phyloP scores from a whole-genome alignment of 2,329 filamentous ascomycete genomes.

The Xylaria sp. region DNA sequence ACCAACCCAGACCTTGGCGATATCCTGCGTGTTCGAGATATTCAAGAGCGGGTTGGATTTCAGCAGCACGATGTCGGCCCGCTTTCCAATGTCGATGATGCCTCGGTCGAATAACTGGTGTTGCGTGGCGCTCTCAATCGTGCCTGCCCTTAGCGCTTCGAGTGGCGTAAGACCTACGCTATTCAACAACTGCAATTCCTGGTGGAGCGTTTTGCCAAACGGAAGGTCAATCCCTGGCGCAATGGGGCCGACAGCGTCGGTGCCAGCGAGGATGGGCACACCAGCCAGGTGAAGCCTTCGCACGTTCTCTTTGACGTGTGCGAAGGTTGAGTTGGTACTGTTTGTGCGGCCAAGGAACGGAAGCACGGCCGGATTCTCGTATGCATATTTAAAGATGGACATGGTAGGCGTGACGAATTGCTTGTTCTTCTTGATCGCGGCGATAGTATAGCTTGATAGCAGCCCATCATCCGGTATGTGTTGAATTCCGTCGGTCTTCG shows the following conservation, averaged over 20 bases:
- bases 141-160: conserved; percentile 46
- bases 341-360: conserved; percentile 38
- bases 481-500: conserved; percentile 41
- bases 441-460: conserved; percentile 30
- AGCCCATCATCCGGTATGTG: conserved; percentile 44
- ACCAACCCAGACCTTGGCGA: conserved; percentile 45
- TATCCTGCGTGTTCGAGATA: conserved; percentile 45
- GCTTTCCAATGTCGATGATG: conserved; percentile 41
- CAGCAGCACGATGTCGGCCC: conserved; percentile 48
- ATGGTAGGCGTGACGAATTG: conserved; percentile 44
- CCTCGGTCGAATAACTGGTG: conserved; percentile 46
- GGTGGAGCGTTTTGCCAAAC: conserved; percentile 43
- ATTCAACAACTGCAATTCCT: conserved; percentile 46
- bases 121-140: conserved; percentile 38
- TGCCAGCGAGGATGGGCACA: conserved; percentile 49
- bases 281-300: conserved; percentile 43
- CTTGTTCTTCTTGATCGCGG: conserved; percentile 36
- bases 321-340: conserved; percentile 36
- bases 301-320: conserved; percentile 63
- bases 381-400: conserved; percentile 44
- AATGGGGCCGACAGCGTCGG: conserved; percentile 44
- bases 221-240: conserved; percentile 39
- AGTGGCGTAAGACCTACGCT: conserved; percentile 43
- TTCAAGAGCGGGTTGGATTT: conserved; percentile 44
- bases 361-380: conserved; percentile 36